Evolutionary conservation across 192 early-diverging fungal genomes (phyloP), one percentile per base, ranked within the genome.

Genomic region (Podila horticola): DNA sequence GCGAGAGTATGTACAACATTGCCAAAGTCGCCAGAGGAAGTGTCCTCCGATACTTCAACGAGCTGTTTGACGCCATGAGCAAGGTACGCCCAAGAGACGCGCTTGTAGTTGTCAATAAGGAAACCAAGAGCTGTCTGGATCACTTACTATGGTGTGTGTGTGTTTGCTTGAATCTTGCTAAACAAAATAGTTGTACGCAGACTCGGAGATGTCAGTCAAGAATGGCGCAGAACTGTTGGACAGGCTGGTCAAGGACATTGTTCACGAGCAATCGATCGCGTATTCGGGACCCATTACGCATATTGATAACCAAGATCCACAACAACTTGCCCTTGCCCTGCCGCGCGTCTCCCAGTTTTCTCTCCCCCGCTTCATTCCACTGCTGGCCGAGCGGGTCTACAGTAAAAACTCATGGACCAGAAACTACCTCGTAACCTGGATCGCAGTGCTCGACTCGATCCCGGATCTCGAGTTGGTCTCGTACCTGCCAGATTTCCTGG

Each of bases 1-100:
- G 96, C 71, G 98, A 99, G 84, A 92, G 91, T 66, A 93, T 99
- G 90, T 99, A 99, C 74, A 99, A 99, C 81, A 96, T 99, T 61
- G 93, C 93, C 26, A 99, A 99, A 64, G 98, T 98, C 5, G 96
- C 97, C 29, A 87, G 94, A 45, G 93, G 93, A 5, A 90, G 94
- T 62, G 93, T 98, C 15, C 82, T 99, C 58, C 83, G 91, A 30
- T 98, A 92, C 82, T 99, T 99, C 58, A 99, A 98, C 72, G 95
- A 97, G 45, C 92, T 99, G 6, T 98, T 99, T 89, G 98, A 99
- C 83, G 95, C 94, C 41, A 85, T 99, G 82, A 92, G 94, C 64
- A 94, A 97, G 79, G 95, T 98, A 75, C 77, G 2, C 1, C 49
- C 7, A 24, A 12, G 24, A 55, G 0, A 51, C 0, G 49, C 38